Evolutionary conservation across 2,329 filamentous ascomycete species (phyloP), one percentile per base, ranked within the genome.

Genomic region (Penicillium occitanis): DNA sequence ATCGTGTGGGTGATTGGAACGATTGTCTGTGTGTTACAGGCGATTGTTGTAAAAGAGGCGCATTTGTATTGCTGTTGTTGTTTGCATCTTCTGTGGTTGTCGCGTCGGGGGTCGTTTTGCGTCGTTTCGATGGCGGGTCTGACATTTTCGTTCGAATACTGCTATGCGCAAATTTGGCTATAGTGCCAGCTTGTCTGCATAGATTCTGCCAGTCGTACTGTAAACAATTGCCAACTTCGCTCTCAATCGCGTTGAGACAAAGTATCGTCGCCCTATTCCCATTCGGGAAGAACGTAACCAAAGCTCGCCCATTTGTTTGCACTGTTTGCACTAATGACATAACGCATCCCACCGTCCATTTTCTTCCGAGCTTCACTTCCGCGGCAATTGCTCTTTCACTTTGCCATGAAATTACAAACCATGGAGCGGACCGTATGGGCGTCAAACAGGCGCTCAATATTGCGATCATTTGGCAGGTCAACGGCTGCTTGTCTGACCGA

Each of bases 1-100:
- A 83, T 73, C 83, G 87, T 0, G 88, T 90, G 0, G 89, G 88
- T n/a, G 88, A 90, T 63, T 86, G 86, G 72, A 88, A 90, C 0
- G 88, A 90, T 0, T 85, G 83, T 0, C 83, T 82, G 57, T 73
- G 71, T 7, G 74, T 69, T 46, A 76, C 74, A 19, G 76, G 71
- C 35, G 72, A 67, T 64, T 69, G 69, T 64, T 69, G 69, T 57
- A 69, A 68, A 2, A n/a, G 7, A 70, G 70, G 68, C 42, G 66
- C 60, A 60, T 51, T 70, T 33, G 65, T 61, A 22, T 68, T 66
- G 37, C 8, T 58, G 25, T 67, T 66, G 25, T n/a, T 59, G 22
- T 59, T 44, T 14, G 22, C 37, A 60, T 60, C 37, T 46, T 46
- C 14, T 30, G 17, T 13, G 19, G 78, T 79, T 42, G 78, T 78